Percentiles rank a stretch among this genome's conserved stretches.
Evolutionary conservation across 2,329 filamentous ascomycete species (phyloP).

Genomic region (Hysterium pulicare): DNA sequence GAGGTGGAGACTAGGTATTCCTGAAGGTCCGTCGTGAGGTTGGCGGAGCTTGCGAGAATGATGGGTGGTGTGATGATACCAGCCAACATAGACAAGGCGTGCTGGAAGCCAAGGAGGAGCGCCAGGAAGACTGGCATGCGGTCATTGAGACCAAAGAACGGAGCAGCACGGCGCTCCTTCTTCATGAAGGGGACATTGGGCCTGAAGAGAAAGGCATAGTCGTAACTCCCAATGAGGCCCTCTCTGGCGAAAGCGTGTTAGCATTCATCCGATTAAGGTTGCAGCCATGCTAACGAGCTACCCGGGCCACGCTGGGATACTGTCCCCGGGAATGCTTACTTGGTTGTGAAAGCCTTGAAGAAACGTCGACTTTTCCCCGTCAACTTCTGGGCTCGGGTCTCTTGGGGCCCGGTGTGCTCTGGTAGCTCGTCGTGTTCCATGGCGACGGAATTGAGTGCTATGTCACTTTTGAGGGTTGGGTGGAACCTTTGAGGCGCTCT

Average conservation of each 20-base stretch:
- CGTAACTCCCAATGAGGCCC: constrained; percentile 79
- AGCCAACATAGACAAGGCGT: constrained; percentile 68
- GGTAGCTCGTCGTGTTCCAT: constrained; percentile 27
- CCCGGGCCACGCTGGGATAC: not conserved
- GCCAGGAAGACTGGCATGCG: constrained; percentile 72
- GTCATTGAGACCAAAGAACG: constrained; percentile 83
- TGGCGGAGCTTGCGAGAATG: constrained; percentile 64
- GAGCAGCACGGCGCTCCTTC: constrained; percentile 56
- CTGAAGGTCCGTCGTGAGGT: constrained; percentile 58
- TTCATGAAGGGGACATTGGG: constrained; percentile 80
- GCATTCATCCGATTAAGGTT: constrained; percentile 1
- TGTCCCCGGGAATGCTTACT: constrained; percentile 26
- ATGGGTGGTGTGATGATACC: constrained; percentile 74
- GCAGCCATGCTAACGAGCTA: constrained; percentile 5
- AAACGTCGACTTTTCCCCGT: constrained; percentile 40
- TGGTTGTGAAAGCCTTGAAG: constrained; percentile 48
- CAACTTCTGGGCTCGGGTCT: constrained; percentile 39
- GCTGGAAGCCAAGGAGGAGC: constrained; percentile 73
- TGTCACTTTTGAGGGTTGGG: constrained; percentile 27
- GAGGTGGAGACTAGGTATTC: constrained; percentile 79
- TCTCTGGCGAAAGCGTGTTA: constrained; percentile 48
- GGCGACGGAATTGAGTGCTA: not conserved
- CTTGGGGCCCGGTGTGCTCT: constrained; percentile 46
- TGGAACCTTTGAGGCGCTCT: constrained; percentile 23
- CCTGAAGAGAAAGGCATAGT: constrained; percentile 85